Evolutionary conservation across 768 basidiomycete species (phyloP).

Genomic region (Collybiopsis luxurians): DNA sequence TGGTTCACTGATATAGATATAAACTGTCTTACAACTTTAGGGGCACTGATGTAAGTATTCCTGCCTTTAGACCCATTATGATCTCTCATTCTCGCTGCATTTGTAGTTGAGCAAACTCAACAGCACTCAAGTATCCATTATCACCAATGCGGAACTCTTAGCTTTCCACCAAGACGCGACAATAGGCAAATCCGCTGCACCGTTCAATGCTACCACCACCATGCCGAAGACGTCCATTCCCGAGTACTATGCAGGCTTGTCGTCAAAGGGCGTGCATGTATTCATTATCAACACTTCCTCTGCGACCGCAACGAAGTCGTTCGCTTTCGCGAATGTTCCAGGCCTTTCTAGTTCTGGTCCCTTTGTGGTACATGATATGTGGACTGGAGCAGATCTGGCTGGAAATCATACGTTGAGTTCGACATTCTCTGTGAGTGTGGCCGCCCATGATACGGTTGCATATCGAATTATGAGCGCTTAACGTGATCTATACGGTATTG

Average conservation of each 20-base stretch:
- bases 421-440: conserved; percentile 38
- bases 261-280: conserved; percentile 48
- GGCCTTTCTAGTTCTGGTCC: conserved; percentile 33
- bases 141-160: conserved; percentile 49
- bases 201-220: conserved; percentile 41
- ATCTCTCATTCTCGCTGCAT: not conserved
- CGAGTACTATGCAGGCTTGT: conserved; percentile 50
- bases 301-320: conserved; percentile 38
- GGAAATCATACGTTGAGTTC: conserved; percentile 34
- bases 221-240: conserved; percentile 42
- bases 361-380: conserved; percentile 53
- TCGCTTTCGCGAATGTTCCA: conserved; percentile 45
- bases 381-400: conserved; percentile 40
- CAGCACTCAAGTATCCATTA: conserved; percentile 41
- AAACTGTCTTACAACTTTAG: too few species aligned
- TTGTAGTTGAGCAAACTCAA: conserved; percentile 42
- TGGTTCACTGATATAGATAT: not conserved
- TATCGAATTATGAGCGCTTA: conserved; percentile 34
- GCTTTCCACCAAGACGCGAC: conserved; percentile 52
- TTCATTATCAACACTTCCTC: conserved; percentile 51
- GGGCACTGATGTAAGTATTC: conserved; percentile 34
- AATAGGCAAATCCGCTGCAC: conserved; percentile 43
- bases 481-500: too few species aligned
- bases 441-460: conserved; percentile 52
- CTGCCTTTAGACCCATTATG: not conserved